These are phyloP conservation scores for Rutidosis leptorrhynchoides DNA, from an alignment of 129 eudicot species.

Conservation along the genomic window DNA sequence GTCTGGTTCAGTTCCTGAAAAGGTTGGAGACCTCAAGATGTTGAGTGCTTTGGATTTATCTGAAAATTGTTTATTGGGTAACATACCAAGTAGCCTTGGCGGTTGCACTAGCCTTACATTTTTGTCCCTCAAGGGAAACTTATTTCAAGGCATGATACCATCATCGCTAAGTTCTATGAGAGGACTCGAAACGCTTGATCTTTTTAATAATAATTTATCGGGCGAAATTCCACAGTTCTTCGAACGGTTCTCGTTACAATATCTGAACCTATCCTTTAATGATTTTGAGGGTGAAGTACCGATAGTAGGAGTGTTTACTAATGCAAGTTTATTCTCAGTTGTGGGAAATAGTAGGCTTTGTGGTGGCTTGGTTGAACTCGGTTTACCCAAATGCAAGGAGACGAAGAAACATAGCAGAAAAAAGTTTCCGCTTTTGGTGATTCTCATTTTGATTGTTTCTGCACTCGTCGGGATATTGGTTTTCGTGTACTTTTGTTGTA, in stretches of 20 bases:
- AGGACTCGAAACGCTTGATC: conserved; percentile 19
- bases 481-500: conserved; percentile 7
- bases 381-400: conserved; percentile 27
- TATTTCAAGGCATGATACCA: conserved; percentile 29
- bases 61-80: conserved; percentile 18
- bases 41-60: conserved; percentile 18
- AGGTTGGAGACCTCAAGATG: conserved; percentile 25
- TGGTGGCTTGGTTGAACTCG: conserved; percentile 28
- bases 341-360: conserved; percentile 28
- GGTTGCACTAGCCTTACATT: conserved; percentile 23
- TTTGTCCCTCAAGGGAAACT: conserved; percentile 23
- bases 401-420: background rate
- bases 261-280: conserved; percentile 16
- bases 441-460: conserved; percentile 1
- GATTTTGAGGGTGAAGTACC: conserved; percentile 31
- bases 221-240: conserved; percentile 30
- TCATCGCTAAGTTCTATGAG: conserved; percentile 18
- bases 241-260: conserved; percentile 3
- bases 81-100: conserved; percentile 30
- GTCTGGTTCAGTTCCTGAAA: conserved; percentile 23
- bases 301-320: conserved; percentile 10
- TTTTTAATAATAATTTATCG: conserved; percentile 28
- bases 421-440: background rate
- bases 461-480: background rate
- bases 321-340: conserved; percentile 23